Base-by-base conservation (phyloP, 495 filamentous ascomycete genomes). In the Evernia prunastri region DNA sequence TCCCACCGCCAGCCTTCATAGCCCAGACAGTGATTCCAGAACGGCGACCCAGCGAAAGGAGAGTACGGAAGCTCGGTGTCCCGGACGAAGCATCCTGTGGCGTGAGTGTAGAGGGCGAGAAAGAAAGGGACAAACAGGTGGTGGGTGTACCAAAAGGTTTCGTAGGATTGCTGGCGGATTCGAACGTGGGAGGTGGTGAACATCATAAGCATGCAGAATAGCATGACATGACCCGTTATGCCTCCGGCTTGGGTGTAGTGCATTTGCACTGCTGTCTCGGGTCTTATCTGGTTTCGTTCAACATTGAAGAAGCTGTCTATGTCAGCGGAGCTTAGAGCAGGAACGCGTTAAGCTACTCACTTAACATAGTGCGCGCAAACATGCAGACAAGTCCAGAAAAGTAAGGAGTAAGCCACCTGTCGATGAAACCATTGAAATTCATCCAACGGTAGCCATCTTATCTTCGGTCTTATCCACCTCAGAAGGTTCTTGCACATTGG, bases 121-220 rank as follows among this genome's bases (percentile, higher is more conserved):
- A 97, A 77, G 77, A 99, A 99, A 18, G 95, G 92, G 66, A 99
- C 88, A 72, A 97, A 97, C 13, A 99, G 83, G 68, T 99, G 95
- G 74, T 99, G 94, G 15, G 90, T 96, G 75, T 99, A 99, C 94
- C 93, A 97, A 72, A 99, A 99, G 1, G 93, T 93, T 76, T 99
- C 94, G 74, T 89, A 99, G 3, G 89, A 95, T 71, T 99, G 94
- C 72, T 97, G 91, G 58, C 94, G 89, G 69, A 99, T 97, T 67
- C 89, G 88, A 68, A 86, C 82, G 71, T 99, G 94, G 6, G 94
- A 88, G 11, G 95, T 96, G 25, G 94, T 99, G 75, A 94, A 99
- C 84, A 99, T 99, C 61, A 99, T 76, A 60, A 99, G 79, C 94
- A 99, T 97, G 82, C 94, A 99, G 12, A 97, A 80, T 8, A 97